Conservation (phyloP, 2,329 filamentous ascomycete species). For the Fusarium tuaranense region DNA sequence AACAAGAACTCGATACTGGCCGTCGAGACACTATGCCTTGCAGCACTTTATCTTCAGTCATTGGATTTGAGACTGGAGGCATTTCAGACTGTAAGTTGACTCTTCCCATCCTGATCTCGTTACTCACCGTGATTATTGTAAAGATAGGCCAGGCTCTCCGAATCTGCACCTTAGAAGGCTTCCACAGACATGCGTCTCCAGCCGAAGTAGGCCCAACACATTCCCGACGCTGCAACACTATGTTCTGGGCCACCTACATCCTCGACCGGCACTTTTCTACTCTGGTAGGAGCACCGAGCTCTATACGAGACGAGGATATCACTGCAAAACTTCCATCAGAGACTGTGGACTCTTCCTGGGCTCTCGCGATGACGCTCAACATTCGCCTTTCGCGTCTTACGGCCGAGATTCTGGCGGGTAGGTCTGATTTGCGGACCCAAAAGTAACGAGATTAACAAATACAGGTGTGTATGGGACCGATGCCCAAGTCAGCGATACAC, state of each 20-base stretch:
- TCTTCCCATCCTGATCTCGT: neutral
- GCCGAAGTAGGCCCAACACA: neutral
- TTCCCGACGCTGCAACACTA: neutral
- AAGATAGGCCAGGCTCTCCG: neutral
- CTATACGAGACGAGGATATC: neutral
- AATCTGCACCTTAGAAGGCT: neutral
- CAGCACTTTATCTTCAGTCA: neutral
- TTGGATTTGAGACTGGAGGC: neutral
- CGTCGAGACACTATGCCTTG: neutral
- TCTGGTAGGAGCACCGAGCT: neutral
- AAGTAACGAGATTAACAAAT: no score
- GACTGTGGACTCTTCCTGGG: neutral
- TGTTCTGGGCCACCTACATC: neutral
- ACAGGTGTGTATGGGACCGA: neutral
- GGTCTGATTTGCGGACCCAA: no score
- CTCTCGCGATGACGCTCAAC: neutral
- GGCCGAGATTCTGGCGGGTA: neutral
- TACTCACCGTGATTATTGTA: neutral
- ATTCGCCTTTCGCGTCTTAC: neutral
- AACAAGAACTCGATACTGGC: neutral
- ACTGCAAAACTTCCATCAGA: neutral
- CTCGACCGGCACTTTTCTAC: neutral
- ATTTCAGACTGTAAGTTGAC: neutral
- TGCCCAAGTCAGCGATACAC: neutral
- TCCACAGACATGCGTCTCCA: neutral